Evolutionary conservation across 805 yeast species (phyloP), one percentile per base, ranked within the genome.

Genomic region (Zygoascus tannicola): DNA sequence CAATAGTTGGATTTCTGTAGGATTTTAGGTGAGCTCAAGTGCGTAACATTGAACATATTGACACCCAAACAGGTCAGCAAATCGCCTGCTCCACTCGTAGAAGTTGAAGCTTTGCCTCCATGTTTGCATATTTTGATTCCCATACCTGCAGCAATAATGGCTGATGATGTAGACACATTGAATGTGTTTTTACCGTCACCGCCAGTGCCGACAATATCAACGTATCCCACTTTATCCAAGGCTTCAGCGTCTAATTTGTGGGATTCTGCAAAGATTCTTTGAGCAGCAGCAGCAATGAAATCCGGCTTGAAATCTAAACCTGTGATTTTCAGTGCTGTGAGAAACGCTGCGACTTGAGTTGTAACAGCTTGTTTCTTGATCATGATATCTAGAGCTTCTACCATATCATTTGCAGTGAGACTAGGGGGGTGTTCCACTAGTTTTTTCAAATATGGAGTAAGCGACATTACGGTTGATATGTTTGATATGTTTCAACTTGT

Each of bases 171-270:
- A 14, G 94, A 82, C 2, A 92, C 98, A 55, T 92, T 92, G 67
- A 92, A 92, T 0, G 99, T 92, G 59, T 92, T 82, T 58, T 92
- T 95, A 1, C 96, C 96, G 59, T 92, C 99, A 14, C 99, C 99
- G 22, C 99, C 99, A 0, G 99, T 92, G 1, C 99, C 99, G 4
- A 92, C 99, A 23, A 92, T 85, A 61, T 92, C 99, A 4, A 81
- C 70, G 52, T 74, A 81, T 0, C 82, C 82, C 1, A 60, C 63
- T 1, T 65, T 46, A 26, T 44, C 43, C 3, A 49, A 38, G 8
- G 32, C 35, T 12, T 47, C 20, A 4, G 7, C 33, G 38, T 54
- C 57, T 22, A 64, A 44, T 22, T 48, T 47, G 22, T 44, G 44
- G 18, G 67, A 62, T 33, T 73, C 74, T 53, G 76, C 75, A 48